These are phyloP conservation scores for Raddia distichophylla DNA, from an alignment of 176 grass and related monocot genomes.

Conservation along the genomic window DNA sequence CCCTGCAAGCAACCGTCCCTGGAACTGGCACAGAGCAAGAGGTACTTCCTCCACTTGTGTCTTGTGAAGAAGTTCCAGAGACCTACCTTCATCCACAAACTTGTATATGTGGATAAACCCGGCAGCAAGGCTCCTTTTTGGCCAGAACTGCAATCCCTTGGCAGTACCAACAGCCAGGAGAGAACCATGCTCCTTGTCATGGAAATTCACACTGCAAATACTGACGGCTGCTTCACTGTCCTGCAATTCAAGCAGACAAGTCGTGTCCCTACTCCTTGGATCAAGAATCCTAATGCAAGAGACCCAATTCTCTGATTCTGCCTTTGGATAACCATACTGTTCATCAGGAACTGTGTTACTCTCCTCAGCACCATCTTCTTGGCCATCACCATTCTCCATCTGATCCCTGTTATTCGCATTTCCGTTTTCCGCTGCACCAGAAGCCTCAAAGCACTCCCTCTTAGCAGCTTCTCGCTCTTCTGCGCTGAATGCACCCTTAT, in stretches of 20 bases:
- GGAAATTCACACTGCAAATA: conserved; percentile 94
- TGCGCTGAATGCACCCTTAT: conserved; percentile 85
- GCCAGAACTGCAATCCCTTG: conserved; percentile 91
- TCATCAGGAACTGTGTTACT: conserved; percentile 87
- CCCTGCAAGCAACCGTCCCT: conserved; percentile 88
- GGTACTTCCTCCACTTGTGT: conserved; percentile 96
- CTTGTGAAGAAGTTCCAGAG: conserved; percentile 95
- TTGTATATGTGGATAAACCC: conserved; percentile 99
- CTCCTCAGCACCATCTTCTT: conserved; percentile 57
- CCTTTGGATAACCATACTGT: conserved; percentile 96
- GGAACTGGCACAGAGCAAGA: conserved; percentile 88
- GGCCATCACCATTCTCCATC: conserved; percentile 89
- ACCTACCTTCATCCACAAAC: conserved; percentile 90
- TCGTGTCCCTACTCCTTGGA: conserved; percentile 81
- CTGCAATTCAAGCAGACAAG: conserved; percentile 89
- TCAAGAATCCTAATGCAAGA: conserved; percentile 99
- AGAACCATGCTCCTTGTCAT: conserved; percentile 95
- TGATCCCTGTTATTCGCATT: conserved; percentile 59
- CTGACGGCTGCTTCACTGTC: conserved; percentile 94
- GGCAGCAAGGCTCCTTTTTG: conserved; percentile 71
- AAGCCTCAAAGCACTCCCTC: conserved; percentile 84
- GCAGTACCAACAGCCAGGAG: conserved; percentile 91
- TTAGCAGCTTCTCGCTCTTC: conserved; percentile 90
- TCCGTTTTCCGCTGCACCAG: conserved; percentile 73
- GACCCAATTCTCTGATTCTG: conserved; percentile 86